Evolutionary conservation across 2,329 filamentous ascomycete genomes (phyloP).

Genomic region (Trichoderma sp.): DNA sequence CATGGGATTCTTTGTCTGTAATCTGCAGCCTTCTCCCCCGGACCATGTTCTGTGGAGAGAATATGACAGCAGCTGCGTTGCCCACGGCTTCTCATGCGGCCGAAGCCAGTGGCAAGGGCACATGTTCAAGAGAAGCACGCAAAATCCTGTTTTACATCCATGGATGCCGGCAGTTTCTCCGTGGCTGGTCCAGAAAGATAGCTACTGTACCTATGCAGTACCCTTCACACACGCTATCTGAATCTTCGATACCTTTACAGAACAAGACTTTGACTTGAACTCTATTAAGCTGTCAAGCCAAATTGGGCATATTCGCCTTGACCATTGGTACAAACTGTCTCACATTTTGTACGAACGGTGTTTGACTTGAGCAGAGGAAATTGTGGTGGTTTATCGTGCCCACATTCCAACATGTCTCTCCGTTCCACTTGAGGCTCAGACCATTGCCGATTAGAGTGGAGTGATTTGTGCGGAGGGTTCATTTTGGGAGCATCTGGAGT

Average conservation of each 20-base stretch:
- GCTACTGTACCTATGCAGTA: not conserved
- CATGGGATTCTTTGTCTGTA: not conserved
- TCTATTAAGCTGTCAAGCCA: constrained; percentile 4
- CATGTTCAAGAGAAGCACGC: not conserved
- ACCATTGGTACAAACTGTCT: constrained; percentile 32
- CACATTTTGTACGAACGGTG: constrained; percentile 26
- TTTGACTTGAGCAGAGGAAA: constrained; percentile 32
- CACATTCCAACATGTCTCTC: constrained; percentile 23
- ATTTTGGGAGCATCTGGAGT: not conserved
- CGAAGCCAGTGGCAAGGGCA: not conserved
- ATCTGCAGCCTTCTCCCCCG: not conserved
- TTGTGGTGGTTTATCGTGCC: constrained; percentile 20
- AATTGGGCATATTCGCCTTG: not conserved
- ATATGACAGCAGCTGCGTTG: not conserved
- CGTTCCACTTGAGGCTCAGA: constrained; percentile 19
- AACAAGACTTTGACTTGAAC: constrained; percentile 16
- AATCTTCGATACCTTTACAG: not conserved
- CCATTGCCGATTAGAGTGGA: not conserved
- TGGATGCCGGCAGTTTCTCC: not conserved
- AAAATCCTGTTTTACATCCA: not conserved
- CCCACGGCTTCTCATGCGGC: not conserved
- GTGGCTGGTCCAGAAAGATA: not conserved
- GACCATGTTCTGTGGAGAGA: not conserved
- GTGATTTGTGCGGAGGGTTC: not conserved
- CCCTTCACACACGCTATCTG: not conserved